These are phyloP conservation scores for Leucoagaricus sp. DNA, from an alignment of 1,284 basidiomycete species.

Conservation along the genomic window DNA sequence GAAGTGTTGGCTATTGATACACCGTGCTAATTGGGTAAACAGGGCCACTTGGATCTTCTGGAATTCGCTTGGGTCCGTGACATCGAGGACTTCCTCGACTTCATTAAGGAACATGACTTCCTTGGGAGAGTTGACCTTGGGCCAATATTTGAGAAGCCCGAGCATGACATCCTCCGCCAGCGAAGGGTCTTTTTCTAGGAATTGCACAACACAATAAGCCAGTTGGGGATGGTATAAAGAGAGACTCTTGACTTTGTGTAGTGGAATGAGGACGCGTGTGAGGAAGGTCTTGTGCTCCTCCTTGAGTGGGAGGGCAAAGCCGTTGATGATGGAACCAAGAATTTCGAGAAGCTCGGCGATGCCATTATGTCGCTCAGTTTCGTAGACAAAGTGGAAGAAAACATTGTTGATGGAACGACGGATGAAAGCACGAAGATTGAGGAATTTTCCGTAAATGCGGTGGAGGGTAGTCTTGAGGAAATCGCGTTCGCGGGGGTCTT, in stretches of 20 bases:
- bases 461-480: constrained; percentile 99
- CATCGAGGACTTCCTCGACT: constrained; percentile 98
- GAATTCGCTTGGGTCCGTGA: constrained; percentile 97
- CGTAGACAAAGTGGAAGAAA: constrained; percentile 99
- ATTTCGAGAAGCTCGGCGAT: constrained; percentile 99
- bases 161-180: constrained; percentile 96
- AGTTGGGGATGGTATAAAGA: constrained; percentile 98
- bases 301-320: constrained; percentile 97
- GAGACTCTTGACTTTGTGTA: constrained; percentile 97
- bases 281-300: constrained; percentile 99
- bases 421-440: constrained; percentile 98
- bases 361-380: constrained; percentile 98
- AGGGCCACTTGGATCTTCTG: constrained; percentile 94
- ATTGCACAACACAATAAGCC: constrained; percentile 99
- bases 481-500: constrained; percentile 98
- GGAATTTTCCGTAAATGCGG: constrained; percentile 99
- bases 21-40: constrained; percentile 94
- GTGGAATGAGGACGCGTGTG: constrained; percentile 91
- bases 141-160: constrained; percentile 96
- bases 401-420: constrained; percentile 99
- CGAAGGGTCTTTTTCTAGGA: constrained; percentile 93
- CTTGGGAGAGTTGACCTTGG: constrained; percentile 99
- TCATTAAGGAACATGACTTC: constrained; percentile 99
- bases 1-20: constrained; percentile 99
- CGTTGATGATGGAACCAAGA: constrained; percentile 99